Conservation (phyloP, 2,329 filamentous ascomycete genomes). For the Botrytis tulipae region DNA sequence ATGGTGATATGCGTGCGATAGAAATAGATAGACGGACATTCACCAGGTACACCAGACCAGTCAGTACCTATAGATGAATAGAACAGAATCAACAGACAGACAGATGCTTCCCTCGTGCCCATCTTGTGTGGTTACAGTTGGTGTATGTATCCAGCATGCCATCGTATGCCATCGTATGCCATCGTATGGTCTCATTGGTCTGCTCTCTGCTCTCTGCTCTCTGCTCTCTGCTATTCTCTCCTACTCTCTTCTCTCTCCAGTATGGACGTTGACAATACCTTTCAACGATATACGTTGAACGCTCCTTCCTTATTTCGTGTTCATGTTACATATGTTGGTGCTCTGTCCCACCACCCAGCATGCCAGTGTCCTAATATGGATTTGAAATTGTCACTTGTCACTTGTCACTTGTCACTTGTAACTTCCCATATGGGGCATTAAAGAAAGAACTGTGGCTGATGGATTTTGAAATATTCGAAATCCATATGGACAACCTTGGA, state of each 20-base stretch:
- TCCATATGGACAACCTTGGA: no score
- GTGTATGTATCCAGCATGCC: not conserved
- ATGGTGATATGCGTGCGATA: not conserved
- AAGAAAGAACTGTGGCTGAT: constrained; percentile 1
- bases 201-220: not conserved
- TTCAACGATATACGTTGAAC: not conserved
- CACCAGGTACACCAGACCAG: not conserved
- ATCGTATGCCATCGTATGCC: no score
- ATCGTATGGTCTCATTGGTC: not conserved
- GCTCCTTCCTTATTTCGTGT: not conserved
- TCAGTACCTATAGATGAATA: not conserved
- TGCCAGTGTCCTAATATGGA: not conserved
- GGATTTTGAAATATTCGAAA: not conserved
- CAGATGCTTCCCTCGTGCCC: not conserved
- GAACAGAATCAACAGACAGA: not conserved
- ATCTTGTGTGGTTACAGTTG: not conserved
- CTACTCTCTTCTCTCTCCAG: not conserved
- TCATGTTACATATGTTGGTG: not conserved
- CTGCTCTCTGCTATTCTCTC: not conserved
- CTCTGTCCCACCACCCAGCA: not conserved
- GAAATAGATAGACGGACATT: not conserved
- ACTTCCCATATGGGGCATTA: not conserved
- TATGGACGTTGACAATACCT: not conserved
- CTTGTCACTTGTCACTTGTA: no score
- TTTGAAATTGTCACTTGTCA: not conserved